Evolutionary conservation across 2,329 filamentous ascomycete species (phyloP), one percentile per base, ranked within the genome.

Genomic region (Aspergillus viridinutans): DNA sequence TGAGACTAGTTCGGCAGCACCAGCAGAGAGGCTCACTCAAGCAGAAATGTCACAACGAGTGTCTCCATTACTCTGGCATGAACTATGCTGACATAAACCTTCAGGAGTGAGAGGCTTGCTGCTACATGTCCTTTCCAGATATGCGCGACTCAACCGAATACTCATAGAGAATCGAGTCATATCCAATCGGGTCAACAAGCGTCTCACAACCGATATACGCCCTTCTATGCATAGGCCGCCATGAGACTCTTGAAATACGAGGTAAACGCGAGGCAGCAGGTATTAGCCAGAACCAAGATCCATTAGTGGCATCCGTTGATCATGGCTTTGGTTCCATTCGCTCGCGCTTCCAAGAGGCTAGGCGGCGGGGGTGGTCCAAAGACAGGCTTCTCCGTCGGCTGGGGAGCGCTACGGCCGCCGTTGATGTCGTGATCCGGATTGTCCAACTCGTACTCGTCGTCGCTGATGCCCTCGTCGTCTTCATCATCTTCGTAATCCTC

Each of bases 401-500:
- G 64, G 12, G 66, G 57, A 43, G 67, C 59, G 45, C 59, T 56
- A 47, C 63, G 63, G 54, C 66, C 61, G n/a, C 66, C 68, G 50
- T 67, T 65, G 51, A 67, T 58, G 29, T 65, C 61, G 32, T 57
- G 64, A 23, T 67, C 67, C 32, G 64, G 58, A 29, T 61, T 75
- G 61, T 69, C 79, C 62, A 73, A 69, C 68, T 74, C 78, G 67
- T 84, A 75, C 32, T 78, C 84, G 54, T 81, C 80, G 58, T 83
- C 84, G 59, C 83, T 85, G 48, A 84, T 83, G 7, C 81, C 84
- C 49, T 85, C 82, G 28, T 83, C 82, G 50, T 88, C 83, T 58
- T 85, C 84, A 66, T 88, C 85, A 66, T 86, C 84, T 65, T 89
- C 85, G 62, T 85, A 78, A 49, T 78, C 85, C 55, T 82, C 82